Evolutionary conservation across 495 filamentous ascomycete species (phyloP).

Genomic region (Rusavskia elegans): DNA sequence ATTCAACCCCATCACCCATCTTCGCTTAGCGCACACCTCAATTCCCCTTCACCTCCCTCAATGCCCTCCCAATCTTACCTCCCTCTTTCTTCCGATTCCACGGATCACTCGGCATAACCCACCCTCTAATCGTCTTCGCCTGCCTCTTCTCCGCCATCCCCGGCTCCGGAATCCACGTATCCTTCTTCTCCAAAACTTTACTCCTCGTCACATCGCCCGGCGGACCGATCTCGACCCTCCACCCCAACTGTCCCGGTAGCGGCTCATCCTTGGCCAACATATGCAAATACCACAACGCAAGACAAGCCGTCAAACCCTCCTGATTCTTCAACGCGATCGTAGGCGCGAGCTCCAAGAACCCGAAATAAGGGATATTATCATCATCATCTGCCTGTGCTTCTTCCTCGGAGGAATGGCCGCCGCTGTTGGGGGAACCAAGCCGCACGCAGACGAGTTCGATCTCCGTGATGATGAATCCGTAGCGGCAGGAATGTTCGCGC

Average conservation of each 20-base stretch:
- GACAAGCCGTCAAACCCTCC: conserved; percentile 42
- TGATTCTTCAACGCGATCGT: conserved; percentile 36
- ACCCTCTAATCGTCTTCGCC: conserved; percentile 67
- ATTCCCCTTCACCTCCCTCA: background rate
- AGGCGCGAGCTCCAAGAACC: conserved; percentile 60
- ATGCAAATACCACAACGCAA: conserved; percentile 64
- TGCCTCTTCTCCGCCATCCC: conserved; percentile 69
- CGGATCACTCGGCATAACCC: conserved; percentile 68
- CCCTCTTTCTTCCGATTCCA: conserved; percentile 38
- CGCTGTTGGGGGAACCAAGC: conserved; percentile 17
- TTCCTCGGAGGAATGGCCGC: too few relatives aligned
- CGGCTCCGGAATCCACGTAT: conserved; percentile 78
- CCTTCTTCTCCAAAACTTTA: conserved; percentile 48
- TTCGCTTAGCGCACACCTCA: too few relatives aligned
- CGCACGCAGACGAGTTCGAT: conserved; percentile 87
- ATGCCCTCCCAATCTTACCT: conserved; percentile 8
- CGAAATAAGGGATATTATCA: conserved; percentile 63
- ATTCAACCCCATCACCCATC: too few relatives aligned
- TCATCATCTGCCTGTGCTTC: conserved; percentile 10
- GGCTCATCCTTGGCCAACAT: conserved; percentile 70
- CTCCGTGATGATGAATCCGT: conserved; percentile 89
- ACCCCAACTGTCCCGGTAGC: conserved; percentile 46
- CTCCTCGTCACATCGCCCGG: conserved; percentile 61
- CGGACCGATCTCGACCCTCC: conserved; percentile 64
- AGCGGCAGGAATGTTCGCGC: conserved; percentile 83